These are phyloP conservation scores for Lipomyces sp. DNA, from an alignment of 805 yeast species.

Conservation along the genomic window DNA sequence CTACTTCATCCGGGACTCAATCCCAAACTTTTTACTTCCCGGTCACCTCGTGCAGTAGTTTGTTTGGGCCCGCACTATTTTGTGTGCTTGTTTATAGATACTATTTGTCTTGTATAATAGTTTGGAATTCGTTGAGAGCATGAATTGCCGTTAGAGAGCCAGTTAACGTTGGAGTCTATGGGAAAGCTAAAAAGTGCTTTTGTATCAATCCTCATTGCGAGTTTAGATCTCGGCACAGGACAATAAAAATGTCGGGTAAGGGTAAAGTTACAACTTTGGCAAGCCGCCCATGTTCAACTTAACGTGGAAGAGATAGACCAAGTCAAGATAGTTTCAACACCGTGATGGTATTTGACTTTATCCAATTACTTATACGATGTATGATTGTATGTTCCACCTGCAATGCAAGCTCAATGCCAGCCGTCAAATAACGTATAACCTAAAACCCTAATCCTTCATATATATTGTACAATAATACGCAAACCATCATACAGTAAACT, in stretches of 20 bases:
- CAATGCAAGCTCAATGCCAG: too few relatives aligned
- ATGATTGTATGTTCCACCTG: too few relatives aligned
- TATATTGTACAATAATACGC: background rate
- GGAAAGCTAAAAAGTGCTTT: background rate
- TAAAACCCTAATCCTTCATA: too few relatives aligned
- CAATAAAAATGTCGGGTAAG: background rate
- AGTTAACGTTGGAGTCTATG: background rate
- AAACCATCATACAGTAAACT: background rate
- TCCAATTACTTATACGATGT: too few relatives aligned
- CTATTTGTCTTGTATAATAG: background rate
- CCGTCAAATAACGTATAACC: too few relatives aligned
- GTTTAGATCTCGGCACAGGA: too few relatives aligned
- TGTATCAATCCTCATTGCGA: too few relatives aligned
- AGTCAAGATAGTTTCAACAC: too few relatives aligned
- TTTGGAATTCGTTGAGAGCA: background rate
- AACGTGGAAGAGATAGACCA: too few relatives aligned
- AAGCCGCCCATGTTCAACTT: too few relatives aligned
- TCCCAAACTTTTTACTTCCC: slow-evolving; percentile 91
- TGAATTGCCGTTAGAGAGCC: background rate
- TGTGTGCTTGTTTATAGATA: slow-evolving; percentile 3
- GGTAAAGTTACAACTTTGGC: background rate
- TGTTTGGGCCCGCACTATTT: background rate
- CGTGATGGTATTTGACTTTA: too few relatives aligned
- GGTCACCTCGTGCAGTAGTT: slow-evolving; percentile 73
- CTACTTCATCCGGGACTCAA: slow-evolving; percentile 87